Evolutionary conservation across 2,329 filamentous ascomycete species (phyloP), one percentile per base, ranked within the genome.

Genomic region (Talaromyces sp.): DNA sequence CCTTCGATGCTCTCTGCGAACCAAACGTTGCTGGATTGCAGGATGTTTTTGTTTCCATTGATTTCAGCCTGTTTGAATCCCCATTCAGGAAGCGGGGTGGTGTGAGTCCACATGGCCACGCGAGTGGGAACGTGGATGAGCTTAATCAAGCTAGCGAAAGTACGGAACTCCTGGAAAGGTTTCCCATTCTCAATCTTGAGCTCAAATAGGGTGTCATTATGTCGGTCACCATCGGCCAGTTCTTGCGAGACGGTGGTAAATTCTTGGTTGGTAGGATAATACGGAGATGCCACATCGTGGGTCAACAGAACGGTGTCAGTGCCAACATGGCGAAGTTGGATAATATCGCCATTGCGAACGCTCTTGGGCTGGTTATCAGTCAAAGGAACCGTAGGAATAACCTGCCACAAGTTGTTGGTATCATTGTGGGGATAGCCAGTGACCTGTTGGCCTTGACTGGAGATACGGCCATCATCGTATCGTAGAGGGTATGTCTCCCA

Each of bases 41-140:
- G 81, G 49, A 95, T 79, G 70, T 96, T 95, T 84, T 99, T 99
- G 82, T 99, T 99, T 55, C 94, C 94, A 74, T 99, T 99, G 80
- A 99, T 97, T 73, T 99, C 94, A 68, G 96, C 93, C 75, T 99
- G 94, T 74, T 95, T 94, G 79, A 89, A 93, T 22, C 83, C 94
- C 94, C 94, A 99, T 3, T 99, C 94, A 4, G 94, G 94, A n/a
- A 99, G 84, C 45, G 94, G 90, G 54, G 86, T 94, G 32, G 89
- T 89, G 74, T 97, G 93, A 24, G 94, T 99, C 94, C 94, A 99
- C 93, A 99, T 96, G 61, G 94, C 93, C 46, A 99, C 94, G 73
- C 95, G 96, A 73, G 91, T 95, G 7, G 93, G 91, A 67, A 89
- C 86, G 75, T 99, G 94, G 64, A 99, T 85, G 55, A 99, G 83